Evolutionary conservation across 805 yeast genomes (phyloP), one percentile per base, ranked within the genome.

Genomic region (Zygosaccharomyces kombuchaensis): DNA sequence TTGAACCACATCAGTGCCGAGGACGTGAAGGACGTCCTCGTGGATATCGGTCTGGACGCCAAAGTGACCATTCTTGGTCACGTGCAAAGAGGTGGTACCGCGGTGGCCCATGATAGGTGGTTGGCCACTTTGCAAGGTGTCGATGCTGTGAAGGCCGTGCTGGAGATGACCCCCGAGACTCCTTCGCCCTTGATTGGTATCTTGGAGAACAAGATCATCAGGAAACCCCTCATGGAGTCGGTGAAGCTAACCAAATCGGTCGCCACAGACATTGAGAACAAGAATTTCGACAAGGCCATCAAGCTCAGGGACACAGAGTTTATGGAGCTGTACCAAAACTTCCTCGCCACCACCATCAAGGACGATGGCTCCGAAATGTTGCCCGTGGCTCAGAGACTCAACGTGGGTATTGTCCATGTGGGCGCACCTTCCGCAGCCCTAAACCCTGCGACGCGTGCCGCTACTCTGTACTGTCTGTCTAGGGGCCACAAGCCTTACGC

Each of bases 351-450:
- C 57, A 81, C 86, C 49, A 72, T 78, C 35, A 78, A 81, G 40
- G 86, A 84, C 61, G 83, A 82, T 63, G 81, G 78, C 45, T 72
- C 78, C 29, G 78, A 80, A 42, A 51, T 71, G 4, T 69, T 84
- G 53, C 88, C 93, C 7, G 74, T 67, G 14, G 76, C 71, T 17
- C 71, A 84, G 59, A 72, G 83, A 49, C 73, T 83, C 56, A 84
- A 80, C 57, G 77, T 90, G 55, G 99, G 93, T 44, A 82, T 93
- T 51, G 76, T 93, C 44, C 87, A 89, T 60, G 86, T 91, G 36
- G 99, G 99, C 56, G 99, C 99, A 0, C 96, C 99, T 19, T 91
- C 98, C 9, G 96, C 96, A 42, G 97, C 96, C 38, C 77, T 93
- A 81, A 93, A 93, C 63, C 80, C 93, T 50, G 96, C 96, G 3